phyloP scores from a whole-genome alignment of 2,329 filamentous ascomycete species.

The Diaporthe nobilis region DNA sequence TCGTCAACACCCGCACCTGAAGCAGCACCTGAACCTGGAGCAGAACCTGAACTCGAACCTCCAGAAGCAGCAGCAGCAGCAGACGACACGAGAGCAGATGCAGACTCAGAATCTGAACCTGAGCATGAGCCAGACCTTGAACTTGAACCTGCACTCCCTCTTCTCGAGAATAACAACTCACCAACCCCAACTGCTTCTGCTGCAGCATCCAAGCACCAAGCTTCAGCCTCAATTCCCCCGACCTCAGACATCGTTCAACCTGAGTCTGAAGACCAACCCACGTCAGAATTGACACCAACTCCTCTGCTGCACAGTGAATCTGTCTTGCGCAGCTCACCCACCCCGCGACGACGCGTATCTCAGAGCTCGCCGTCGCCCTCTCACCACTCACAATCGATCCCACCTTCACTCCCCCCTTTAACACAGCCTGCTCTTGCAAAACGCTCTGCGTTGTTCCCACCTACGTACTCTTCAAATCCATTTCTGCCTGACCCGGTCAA shows the following conservation, averaged over 20 bases:
- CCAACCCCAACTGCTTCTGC: constrained; percentile 20
- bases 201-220: constrained; percentile 15
- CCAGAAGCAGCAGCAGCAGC: constrained; percentile 1
- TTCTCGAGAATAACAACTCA: not conserved
- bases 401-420: constrained; percentile 3
- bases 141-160: constrained; percentile 19
- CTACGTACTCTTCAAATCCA: constrained; percentile 25
- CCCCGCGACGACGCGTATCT: constrained; percentile 8
- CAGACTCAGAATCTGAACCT: constrained; percentile 17
- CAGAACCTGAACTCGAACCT: constrained; percentile 3
- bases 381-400: constrained; percentile 32
- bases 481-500: constrained; percentile 40
- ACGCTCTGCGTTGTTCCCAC: constrained; percentile 28
- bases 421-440: constrained; percentile 23
- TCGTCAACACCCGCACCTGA: constrained; percentile 36
- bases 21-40: not conserved
- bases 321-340: constrained; percentile 25
- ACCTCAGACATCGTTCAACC: constrained; percentile 29
- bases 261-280: constrained; percentile 21
- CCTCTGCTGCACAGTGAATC: constrained; percentile 4
- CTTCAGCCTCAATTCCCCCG: constrained; percentile 8
- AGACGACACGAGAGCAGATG: constrained; percentile 7
- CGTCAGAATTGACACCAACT: constrained; percentile 25
- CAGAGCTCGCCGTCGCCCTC: constrained; percentile 29
- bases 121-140: constrained; percentile 12